Percentiles rank a stretch among this genome's conserved stretches.
Conservation (phyloP, 1,284 basidiomycete genomes). For the Wolfiporia cocos region DNA sequence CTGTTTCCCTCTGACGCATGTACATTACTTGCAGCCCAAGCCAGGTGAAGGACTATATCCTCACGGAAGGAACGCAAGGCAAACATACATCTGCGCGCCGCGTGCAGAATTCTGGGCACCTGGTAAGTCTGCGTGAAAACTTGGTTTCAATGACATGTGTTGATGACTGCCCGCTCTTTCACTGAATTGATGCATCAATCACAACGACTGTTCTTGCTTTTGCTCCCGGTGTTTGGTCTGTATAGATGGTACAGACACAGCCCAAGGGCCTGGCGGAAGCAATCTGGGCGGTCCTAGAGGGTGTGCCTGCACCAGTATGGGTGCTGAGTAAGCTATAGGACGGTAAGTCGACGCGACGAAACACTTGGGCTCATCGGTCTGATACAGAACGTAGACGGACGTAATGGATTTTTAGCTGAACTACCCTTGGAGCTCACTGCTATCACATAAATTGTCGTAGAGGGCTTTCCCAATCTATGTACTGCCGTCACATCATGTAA, state of each 20-base stretch:
- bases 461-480: too few relatives aligned
- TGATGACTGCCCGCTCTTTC: not conserved
- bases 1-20: not conserved
- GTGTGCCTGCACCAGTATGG: not conserved
- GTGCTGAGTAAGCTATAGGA: not conserved
- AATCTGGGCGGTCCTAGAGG: conserved; percentile 6
- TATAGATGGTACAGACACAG: conserved; percentile 18
- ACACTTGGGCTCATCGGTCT: too few relatives aligned
- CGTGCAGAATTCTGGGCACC: conserved; percentile 25
- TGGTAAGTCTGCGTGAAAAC: conserved; percentile 19
- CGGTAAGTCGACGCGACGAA: too few relatives aligned
- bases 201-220: not conserved
- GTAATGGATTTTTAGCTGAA: too few relatives aligned
- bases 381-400: too few relatives aligned
- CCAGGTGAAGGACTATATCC: conserved; percentile 33
- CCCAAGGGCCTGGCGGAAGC: conserved; percentile 17
- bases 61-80: conserved; percentile 27
- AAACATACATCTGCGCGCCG: conserved; percentile 32
- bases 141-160: not conserved
- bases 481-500: too few relatives aligned
- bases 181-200: not conserved
- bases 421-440: too few relatives aligned
- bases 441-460: too few relatives aligned
- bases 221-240: not conserved
- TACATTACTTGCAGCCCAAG: conserved; percentile 25